Evolutionary conservation across 331 rosid species (phyloP).

Genomic region (Pyrus hybrid): DNA sequence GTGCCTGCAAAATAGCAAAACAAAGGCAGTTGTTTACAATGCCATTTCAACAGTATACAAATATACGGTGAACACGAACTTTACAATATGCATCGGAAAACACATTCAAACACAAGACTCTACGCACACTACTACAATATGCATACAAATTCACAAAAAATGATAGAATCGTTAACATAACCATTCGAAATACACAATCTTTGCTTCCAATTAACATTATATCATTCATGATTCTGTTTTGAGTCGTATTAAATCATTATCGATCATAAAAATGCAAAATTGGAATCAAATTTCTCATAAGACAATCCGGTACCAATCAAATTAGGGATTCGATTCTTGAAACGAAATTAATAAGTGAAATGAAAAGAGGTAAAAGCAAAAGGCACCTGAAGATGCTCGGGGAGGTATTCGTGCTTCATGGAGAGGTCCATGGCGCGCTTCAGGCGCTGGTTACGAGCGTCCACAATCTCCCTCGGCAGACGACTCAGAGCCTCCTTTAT

Average conservation of each 20-base stretch:
- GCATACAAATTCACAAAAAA: not conserved
- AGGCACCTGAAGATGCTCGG: conserved; percentile 70
- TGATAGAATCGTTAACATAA: not conserved
- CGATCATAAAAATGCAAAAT: not conserved
- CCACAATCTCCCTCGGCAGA: conserved; percentile 80
- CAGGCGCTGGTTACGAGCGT: conserved; percentile 88
- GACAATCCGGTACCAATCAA: not conserved
- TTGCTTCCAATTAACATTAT: not conserved
- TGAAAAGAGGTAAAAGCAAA: not conserved
- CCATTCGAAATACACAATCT: not conserved
- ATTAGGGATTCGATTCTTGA: not conserved
- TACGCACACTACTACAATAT: too few species aligned
- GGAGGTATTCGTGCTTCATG: conserved; percentile 86
- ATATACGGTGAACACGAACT: not conserved
- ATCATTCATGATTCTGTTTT: too few species aligned
- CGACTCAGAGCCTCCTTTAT: conserved; percentile 85
- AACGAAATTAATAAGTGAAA: not conserved
- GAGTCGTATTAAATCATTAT: not conserved
- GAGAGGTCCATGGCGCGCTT: conserved; percentile 97
- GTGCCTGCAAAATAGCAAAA: conserved; percentile 36
- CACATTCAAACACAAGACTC: not conserved
- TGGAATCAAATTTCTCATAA: not conserved
- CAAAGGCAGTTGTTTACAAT: not conserved
- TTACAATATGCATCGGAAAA: not conserved
- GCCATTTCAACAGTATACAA: not conserved